Conservation (phyloP, 2,329 filamentous ascomycete species). For the Talaromyces sp. region DNA sequence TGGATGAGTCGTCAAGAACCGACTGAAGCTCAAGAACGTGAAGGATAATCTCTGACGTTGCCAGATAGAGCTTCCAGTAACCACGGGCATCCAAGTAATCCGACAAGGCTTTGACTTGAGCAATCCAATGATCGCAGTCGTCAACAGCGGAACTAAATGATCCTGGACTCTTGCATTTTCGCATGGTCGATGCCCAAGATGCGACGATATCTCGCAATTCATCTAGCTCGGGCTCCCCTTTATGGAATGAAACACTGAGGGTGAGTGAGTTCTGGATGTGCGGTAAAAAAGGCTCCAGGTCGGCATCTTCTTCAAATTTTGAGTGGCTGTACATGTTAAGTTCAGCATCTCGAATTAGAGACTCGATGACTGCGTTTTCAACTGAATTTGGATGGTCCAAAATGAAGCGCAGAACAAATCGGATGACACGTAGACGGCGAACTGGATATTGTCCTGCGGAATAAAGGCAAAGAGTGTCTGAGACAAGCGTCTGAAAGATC, state of each 20-base stretch:
- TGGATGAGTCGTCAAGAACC: constrained; percentile 28
- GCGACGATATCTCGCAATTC: constrained; percentile 25
- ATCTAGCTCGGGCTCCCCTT: constrained; percentile 22
- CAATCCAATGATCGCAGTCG: constrained; percentile 43
- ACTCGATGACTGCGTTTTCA: constrained; percentile 20
- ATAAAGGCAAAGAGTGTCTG: constrained; percentile 30
- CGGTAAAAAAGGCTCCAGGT: constrained; percentile 19
- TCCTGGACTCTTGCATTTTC: constrained; percentile 37
- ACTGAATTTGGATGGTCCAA: constrained; percentile 26
- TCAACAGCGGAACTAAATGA: constrained; percentile 44
- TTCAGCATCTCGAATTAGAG: constrained; percentile 21
- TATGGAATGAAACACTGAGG: constrained; percentile 28
- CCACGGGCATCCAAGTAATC: constrained; percentile 56
- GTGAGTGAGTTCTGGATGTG: constrained; percentile 30
- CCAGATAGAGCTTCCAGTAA: constrained; percentile 44
- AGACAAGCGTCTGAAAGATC: constrained; percentile 22
- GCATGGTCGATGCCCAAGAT: constrained; percentile 36
- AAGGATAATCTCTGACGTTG: constrained; percentile 44
- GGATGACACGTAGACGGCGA: constrained; percentile 30
- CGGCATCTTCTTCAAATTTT: constrained; percentile 20
- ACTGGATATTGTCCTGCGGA: constrained; percentile 25
- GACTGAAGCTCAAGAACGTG: constrained; percentile 43
- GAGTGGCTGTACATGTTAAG: constrained; percentile 13
- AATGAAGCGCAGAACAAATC: constrained; percentile 28
- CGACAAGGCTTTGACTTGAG: constrained; percentile 48